Percentiles rank a stretch among this genome's conserved stretches.
Conservation (phyloP, 345 rosid species). For the Raphanus sativus region DNA sequence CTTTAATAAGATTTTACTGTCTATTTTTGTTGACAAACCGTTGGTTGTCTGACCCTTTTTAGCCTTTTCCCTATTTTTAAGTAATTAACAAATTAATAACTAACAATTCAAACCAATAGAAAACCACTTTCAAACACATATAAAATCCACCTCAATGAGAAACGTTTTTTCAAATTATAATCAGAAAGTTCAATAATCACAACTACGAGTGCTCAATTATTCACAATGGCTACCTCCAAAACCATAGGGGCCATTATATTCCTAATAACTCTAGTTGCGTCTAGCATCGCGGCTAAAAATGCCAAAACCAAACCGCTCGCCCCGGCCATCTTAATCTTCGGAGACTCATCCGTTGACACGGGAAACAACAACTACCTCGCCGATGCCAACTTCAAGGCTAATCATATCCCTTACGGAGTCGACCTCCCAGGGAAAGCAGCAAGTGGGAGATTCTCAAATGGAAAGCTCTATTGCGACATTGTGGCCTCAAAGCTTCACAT, state of each 20-base stretch:
- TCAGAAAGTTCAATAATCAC: not conserved
- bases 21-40: not conserved
- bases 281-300: not conserved
- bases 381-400: not conserved
- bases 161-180: not conserved
- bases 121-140: not conserved
- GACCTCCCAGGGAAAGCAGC: constrained; percentile 10
- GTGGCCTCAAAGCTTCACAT: not conserved
- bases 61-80: not conserved
- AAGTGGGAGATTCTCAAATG: constrained; percentile 21
- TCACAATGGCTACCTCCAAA: not conserved
- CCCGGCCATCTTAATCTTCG: constrained; percentile 14
- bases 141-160: not conserved
- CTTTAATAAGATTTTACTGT: constrained; percentile 8
- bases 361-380: constrained; percentile 21
- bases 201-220: not conserved
- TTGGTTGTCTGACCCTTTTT: not conserved
- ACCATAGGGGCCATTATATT: not conserved
- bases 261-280: not conserved
- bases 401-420: constrained; percentile 17
- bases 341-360: constrained; percentile 20
- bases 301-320: not conserved
- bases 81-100: not conserved
- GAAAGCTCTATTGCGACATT: constrained; percentile 12
- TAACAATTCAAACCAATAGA: not conserved